Percentiles rank a stretch among this genome's conserved stretches.
Conservation (phyloP, 1,284 basidiomycete genomes). For the Anthracocystis panici-leucophaei region DNA sequence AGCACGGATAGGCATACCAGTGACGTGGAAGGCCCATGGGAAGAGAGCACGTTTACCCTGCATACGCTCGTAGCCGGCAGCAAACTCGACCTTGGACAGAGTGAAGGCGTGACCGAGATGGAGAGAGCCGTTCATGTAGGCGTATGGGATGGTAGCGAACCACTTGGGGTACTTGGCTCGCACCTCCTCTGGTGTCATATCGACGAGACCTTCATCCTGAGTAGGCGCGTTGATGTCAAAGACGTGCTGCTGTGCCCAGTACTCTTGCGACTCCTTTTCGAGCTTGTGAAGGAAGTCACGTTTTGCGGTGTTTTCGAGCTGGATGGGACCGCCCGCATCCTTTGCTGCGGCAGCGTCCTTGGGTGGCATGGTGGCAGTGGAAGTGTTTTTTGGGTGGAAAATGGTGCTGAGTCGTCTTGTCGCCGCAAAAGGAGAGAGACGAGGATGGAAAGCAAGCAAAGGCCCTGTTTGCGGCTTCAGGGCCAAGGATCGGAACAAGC, state of each 20-base stretch:
- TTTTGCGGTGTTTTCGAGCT: conserved; percentile 79
- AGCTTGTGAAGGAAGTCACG: conserved; percentile 86
- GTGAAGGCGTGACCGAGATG: conserved; percentile 99
- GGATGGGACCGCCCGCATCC: conserved; percentile 63
- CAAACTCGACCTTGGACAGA: conserved; percentile 98
- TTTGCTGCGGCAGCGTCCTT: conserved; percentile 54
- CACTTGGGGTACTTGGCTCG: conserved; percentile 86
- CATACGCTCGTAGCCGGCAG: conserved; percentile 94
- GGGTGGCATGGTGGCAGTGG: conserved; percentile 48
- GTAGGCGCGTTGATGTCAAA: conserved; percentile 87
- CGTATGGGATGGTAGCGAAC: conserved; percentile 89
- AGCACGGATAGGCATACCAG: conserved; percentile 99
- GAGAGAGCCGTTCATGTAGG: conserved; percentile 97
- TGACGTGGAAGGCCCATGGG: conserved; percentile 93
- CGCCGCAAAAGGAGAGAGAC: conserved; percentile 11
- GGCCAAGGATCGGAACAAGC: conserved; percentile 44
- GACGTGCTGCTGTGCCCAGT: conserved; percentile 76
- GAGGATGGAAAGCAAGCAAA: background rate
- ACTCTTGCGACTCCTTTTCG: conserved; percentile 84
- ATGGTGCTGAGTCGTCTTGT: conserved; percentile 2
- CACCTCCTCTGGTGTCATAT: conserved; percentile 68
- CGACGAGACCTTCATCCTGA: conserved; percentile 52
- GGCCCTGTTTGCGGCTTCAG: conserved; percentile 47
- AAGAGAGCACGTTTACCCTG: conserved; percentile 93
- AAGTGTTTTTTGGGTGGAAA: background rate